phyloP scores from a whole-genome alignment of 257 asterid species.

The Datura wrightii region DNA sequence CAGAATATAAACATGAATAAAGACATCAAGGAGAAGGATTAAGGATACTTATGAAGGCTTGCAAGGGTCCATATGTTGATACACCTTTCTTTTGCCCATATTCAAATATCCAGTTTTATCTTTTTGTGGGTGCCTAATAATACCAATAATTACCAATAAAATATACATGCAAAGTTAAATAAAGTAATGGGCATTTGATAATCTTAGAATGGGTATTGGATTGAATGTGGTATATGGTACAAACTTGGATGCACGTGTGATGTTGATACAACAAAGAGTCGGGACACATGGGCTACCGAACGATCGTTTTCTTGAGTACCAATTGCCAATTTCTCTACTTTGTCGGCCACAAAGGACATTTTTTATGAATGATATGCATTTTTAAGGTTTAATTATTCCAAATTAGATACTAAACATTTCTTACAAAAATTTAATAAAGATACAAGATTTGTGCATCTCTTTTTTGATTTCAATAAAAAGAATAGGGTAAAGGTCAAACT shows the following conservation, averaged over 20 bases:
- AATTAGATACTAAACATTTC: background rate
- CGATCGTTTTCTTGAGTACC: constrained; percentile 42
- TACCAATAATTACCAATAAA: constrained; percentile 34
- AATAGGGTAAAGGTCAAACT: background rate
- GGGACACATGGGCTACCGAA: constrained; percentile 33
- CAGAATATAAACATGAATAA: background rate
- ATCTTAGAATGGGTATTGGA: constrained; percentile 3
- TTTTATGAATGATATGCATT: background rate
- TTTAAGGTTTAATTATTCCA: background rate
- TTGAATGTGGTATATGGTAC: background rate
- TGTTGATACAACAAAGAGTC: constrained; percentile 40
- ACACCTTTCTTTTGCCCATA: background rate
- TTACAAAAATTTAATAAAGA: background rate
- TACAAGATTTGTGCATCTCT: background rate
- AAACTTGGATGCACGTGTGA: constrained; percentile 46
- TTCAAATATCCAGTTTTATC: background rate
- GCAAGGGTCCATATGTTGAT: background rate
- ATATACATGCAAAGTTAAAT: background rate
- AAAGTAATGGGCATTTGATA: constrained; percentile 18
- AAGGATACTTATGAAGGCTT: background rate
- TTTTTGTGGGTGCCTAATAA: background rate
- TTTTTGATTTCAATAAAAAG: background rate
- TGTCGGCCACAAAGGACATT: constrained; percentile 24
- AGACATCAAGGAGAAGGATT: background rate
- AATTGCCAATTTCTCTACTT: constrained; percentile 34